Evolutionary conservation across 768 basidiomycete genomes (phyloP).

Genomic region (Psilocybe sp.): DNA sequence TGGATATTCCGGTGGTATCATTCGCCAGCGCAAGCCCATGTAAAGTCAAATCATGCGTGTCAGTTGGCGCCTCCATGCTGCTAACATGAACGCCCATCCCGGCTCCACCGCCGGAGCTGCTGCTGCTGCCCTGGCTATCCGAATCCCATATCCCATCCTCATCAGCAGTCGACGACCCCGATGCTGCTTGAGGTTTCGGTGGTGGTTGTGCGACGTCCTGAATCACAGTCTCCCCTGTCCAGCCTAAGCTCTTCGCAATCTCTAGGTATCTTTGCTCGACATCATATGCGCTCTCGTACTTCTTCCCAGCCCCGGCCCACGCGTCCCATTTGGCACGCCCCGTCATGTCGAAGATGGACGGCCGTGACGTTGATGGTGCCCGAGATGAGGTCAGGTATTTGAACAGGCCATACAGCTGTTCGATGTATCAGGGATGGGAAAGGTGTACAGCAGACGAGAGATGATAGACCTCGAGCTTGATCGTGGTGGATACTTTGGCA

Average conservation of each 20-base stretch:
- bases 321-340: constrained; percentile 89
- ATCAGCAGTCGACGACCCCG: constrained; percentile 11
- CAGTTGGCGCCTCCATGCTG: constrained; percentile 40
- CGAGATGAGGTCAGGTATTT: constrained; percentile 66
- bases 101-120: constrained; percentile 26
- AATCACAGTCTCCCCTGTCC: constrained; percentile 39
- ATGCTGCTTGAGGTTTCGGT: not conserved
- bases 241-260: constrained; percentile 68
- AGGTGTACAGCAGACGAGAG: constrained; percentile 17
- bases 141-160: constrained; percentile 45
- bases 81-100: constrained; percentile 69
- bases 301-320: constrained; percentile 55
- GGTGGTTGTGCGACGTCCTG: constrained; percentile 5
- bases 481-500: constrained; percentile 51
- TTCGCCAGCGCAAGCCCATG: constrained; percentile 67
- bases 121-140: constrained; percentile 23
- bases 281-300: constrained; percentile 39
- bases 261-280: constrained; percentile 68
- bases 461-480: constrained; percentile 71
- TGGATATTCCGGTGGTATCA: constrained; percentile 41
- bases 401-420: constrained; percentile 83
- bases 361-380: constrained; percentile 54
- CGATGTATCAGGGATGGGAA: constrained; percentile 28
- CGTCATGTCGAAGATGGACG: constrained; percentile 75
- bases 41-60: constrained; percentile 32